A percentile compares a stretch with the other conserved stretches of the same genome.
Conservation (phyloP, 768 basidiomycete species). For the Ramaria sp. region DNA sequence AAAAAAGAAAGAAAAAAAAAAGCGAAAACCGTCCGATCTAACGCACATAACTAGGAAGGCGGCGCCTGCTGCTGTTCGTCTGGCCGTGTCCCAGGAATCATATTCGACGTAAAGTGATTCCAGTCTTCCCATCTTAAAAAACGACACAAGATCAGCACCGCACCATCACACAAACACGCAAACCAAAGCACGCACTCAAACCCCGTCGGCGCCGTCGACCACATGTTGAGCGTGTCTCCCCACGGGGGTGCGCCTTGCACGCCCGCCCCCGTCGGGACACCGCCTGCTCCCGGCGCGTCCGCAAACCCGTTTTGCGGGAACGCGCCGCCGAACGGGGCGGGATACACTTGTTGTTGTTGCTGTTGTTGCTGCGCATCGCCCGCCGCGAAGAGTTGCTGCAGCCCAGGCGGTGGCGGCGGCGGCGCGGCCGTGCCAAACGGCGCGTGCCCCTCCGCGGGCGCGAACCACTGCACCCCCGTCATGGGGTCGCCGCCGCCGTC, state of each 20-base stretch:
- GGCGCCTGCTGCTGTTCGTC: conserved; percentile 2
- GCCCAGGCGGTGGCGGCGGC: not conserved
- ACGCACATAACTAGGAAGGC: not conserved
- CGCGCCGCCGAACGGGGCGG: not conserved
- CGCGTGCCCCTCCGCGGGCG: not conserved
- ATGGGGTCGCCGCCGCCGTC: not conserved
- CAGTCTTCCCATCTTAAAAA: conserved; percentile 7
- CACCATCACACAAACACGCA: not conserved
- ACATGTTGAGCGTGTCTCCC: conserved; percentile 6
- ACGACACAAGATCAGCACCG: no score
- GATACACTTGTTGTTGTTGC: not conserved
- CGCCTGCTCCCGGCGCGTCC: not conserved
- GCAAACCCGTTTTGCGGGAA: not conserved
- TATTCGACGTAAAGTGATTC: conserved; percentile 2
- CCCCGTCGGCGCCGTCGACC: conserved; percentile 6
- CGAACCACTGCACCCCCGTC: not conserved
- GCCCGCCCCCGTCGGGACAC: not conserved
- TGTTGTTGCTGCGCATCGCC: not conserved
- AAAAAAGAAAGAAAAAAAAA: no score
- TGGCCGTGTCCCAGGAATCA: not conserved
- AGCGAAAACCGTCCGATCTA: no score
- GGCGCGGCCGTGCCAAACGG: not conserved
- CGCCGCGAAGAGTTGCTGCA: not conserved
- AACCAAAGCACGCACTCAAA: not conserved
- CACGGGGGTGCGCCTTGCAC: not conserved